Conservation (phyloP, 805 yeast species). For the Nakazawaea wyomingensis region DNA sequence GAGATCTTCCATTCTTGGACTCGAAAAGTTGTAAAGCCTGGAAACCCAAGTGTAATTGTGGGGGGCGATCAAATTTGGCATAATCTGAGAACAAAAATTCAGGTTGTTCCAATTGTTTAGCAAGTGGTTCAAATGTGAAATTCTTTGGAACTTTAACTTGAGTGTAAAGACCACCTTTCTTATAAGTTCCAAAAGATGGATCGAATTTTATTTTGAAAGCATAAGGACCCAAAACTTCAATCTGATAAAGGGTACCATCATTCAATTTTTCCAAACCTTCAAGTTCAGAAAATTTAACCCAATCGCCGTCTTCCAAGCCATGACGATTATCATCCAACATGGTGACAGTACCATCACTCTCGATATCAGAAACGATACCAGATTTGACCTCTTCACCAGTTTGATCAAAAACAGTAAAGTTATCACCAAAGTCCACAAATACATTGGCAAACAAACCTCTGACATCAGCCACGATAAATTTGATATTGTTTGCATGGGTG, state of each 20-base stretch:
- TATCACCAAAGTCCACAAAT: slow-evolving; percentile 86
- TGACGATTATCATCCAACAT: slow-evolving; percentile 90
- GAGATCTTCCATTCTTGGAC: slow-evolving; percentile 59
- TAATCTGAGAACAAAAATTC: slow-evolving; percentile 80
- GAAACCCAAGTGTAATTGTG: slow-evolving; percentile 87
- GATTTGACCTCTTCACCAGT: slow-evolving; percentile 89
- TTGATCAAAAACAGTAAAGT: slow-evolving; percentile 74
- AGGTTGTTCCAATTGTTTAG: slow-evolving; percentile 66
- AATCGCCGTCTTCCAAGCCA: slow-evolving; percentile 88
- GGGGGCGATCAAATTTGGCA: slow-evolving; percentile 91
- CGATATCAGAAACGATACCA: slow-evolving; percentile 89
- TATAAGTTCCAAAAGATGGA: slow-evolving; percentile 54
- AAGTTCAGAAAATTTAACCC: slow-evolving; percentile 80
- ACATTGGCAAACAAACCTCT: slow-evolving; percentile 85
- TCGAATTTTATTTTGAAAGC: slow-evolving; percentile 73
- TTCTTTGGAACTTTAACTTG: slow-evolving; percentile 83
- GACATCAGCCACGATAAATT: slow-evolving; percentile 75
- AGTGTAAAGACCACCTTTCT: slow-evolving; percentile 83
- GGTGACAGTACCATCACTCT: slow-evolving; percentile 84
- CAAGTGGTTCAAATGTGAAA: slow-evolving; percentile 57
- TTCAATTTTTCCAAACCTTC: slow-evolving; percentile 73
- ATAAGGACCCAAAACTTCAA: slow-evolving; percentile 90
- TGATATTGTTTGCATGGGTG: slow-evolving; percentile 69
- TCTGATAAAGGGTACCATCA: slow-evolving; percentile 66
- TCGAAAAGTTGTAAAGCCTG: slow-evolving; percentile 80